These are phyloP conservation scores for Globisporangium nagaii DNA, from an alignment of 352 stramenopile genomes.

Conservation along the genomic window DNA sequence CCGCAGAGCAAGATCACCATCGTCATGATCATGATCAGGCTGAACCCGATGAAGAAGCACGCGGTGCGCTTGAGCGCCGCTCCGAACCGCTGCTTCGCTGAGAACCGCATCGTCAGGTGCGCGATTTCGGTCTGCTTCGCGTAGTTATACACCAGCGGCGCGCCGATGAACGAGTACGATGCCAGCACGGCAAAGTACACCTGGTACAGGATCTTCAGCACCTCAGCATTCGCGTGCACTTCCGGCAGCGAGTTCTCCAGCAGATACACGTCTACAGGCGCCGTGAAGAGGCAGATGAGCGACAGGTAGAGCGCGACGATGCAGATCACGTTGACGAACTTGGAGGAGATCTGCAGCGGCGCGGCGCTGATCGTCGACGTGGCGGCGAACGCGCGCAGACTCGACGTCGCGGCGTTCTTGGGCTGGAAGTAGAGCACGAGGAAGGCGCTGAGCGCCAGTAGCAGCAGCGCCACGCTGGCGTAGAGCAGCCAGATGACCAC, in stretches of 20 bases:
- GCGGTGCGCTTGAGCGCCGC: constrained; percentile 63
- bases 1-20: constrained; percentile 71
- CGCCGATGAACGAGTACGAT: constrained; percentile 62
- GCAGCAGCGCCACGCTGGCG: constrained; percentile 44
- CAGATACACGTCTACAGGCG: constrained; percentile 75
- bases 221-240: constrained; percentile 43
- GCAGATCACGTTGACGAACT: constrained; percentile 66
- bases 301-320: constrained; percentile 64
- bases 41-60: constrained; percentile 70
- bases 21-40: constrained; percentile 56
- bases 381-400: constrained; percentile 44
- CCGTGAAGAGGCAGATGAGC: constrained; percentile 72
- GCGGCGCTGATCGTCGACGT: constrained; percentile 53
- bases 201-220: constrained; percentile 59
- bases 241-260: constrained; percentile 65
- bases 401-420: constrained; percentile 38
- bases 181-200: constrained; percentile 63
- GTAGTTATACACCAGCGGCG: constrained; percentile 79
- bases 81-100: constrained; percentile 38
- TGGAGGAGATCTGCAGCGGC: constrained; percentile 56
- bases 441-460: constrained; percentile 45
- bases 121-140: constrained; percentile 80
- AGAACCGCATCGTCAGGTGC: constrained; percentile 72
- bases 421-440: constrained; percentile 69
- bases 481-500: constrained; percentile 62